Conservation (phyloP, 495 filamentous ascomycete genomes). For the Echria macrotheca region DNA sequence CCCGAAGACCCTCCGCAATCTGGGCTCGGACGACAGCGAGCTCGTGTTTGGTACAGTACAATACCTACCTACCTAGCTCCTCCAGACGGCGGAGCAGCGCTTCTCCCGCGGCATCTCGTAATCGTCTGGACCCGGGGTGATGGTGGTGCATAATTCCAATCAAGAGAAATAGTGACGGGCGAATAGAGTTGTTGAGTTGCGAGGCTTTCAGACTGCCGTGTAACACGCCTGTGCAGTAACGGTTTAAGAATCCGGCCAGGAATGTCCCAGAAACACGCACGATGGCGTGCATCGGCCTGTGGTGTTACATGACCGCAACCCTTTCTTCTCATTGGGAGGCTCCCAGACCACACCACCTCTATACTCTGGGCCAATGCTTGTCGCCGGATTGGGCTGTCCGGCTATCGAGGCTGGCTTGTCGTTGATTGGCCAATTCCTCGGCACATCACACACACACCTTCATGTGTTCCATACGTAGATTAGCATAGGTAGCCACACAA, state of each 20-base stretch:
- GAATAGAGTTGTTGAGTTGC: background rate
- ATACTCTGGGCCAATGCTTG: too few relatives aligned
- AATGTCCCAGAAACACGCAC: slow-evolving; percentile 15
- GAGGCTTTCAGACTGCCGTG: background rate
- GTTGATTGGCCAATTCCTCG: slow-evolving; percentile 19
- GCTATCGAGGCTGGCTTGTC: background rate
- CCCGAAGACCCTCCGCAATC: too few relatives aligned
- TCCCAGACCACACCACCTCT: too few relatives aligned
- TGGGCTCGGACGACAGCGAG: too few relatives aligned
- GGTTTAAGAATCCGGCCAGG: slow-evolving; percentile 5
- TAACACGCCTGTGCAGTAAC: background rate
- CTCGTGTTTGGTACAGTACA: background rate
- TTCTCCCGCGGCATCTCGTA: background rate
- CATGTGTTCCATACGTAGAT: too few relatives aligned
- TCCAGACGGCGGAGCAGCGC: background rate
- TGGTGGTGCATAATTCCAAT: background rate
- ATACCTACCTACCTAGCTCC: background rate
- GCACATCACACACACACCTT: slow-evolving; percentile 1
- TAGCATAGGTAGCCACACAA: too few relatives aligned
- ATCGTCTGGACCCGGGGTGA: background rate
- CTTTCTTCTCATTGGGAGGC: background rate
- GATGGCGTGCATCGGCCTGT: slow-evolving; percentile 23
- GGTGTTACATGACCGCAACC: slow-evolving; percentile 13
- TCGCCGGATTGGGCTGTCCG: slow-evolving; percentile 18
- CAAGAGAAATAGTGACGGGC: slow-evolving; percentile 1